Base-by-base conservation (phyloP, 2,329 filamentous ascomycete genomes). In the Epichloe coenophiala region DNA sequence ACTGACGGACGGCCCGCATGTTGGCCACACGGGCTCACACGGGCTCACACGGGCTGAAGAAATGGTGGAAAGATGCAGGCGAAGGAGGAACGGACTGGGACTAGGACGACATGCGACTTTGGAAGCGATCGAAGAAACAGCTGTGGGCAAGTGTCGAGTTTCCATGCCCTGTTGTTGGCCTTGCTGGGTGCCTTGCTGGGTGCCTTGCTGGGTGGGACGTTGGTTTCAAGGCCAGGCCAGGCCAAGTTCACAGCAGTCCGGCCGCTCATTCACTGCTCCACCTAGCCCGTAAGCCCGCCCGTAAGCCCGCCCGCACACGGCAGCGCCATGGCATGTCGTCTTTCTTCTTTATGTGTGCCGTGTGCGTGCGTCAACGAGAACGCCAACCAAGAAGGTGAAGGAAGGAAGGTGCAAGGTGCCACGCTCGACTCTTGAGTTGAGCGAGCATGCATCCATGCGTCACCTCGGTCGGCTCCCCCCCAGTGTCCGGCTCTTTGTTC, bases 251-350 rank as follows among this genome's bases (percentile, higher is more conserved):
- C 40, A 49, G 39, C 47, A 35, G 21, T 33, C 33, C 47, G 40
- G 40, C 47, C 47, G 40, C 47, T 44, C 19, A 27, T 48, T 17
- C 40, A 35, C 47, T n/a, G 40, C 40, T 43, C 47, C 40, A 49
- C 40, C 42, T n/a, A 12, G 38, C 31, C 19, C 7, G 23, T 27
- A 8, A 17, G 17, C 17, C 17, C 17, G 17, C 17, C 17, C 17
- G 17, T 2, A 17, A 17, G 17, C n/a, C n/a, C n/a, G 38, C 31
- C 13, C 7, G 27, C 19, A 37, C 39, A 48, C 4, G n/a, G 46
- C 31, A 48, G 47, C 13, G 41, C n/a, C 27, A 21, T 15, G 27
- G n/a, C n/a, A n/a, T n/a, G n/a, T n/a, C n/a, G n/a, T n/a, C n/a
- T n/a, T n/a, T n/a, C n/a, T n/a, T n/a, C 21, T 23, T 27, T 40